Percentiles rank a stretch among this genome's conserved stretches.
phyloP scores from a whole-genome alignment of 192 early-diverging fungal genomes.

The Irineochytrium annulatum region DNA sequence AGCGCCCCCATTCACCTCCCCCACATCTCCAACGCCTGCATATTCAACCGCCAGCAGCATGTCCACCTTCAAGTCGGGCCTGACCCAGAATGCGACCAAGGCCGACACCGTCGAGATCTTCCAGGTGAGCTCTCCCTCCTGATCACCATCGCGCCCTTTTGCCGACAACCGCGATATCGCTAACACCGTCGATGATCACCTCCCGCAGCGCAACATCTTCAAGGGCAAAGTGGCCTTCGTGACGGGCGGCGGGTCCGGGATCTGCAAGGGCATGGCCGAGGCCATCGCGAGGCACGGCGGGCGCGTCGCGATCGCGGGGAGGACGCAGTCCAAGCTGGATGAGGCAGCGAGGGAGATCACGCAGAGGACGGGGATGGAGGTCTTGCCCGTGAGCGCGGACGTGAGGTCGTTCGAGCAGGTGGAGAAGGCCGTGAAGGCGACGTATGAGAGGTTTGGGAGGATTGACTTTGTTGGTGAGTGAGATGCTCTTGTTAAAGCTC shows the following conservation, averaged over 20 bases:
- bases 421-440: constrained; percentile 52
- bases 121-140: no score
- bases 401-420: constrained; percentile 59
- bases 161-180: neutral
- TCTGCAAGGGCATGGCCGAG: constrained; percentile 15
- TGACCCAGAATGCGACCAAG: neutral
- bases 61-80: neutral
- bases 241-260: constrained; percentile 44
- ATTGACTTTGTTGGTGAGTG: constrained; percentile 58
- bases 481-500: neutral
- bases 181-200: neutral
- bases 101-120: neutral
- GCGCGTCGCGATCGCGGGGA: constrained; percentile 55
- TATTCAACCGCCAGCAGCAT: no score
- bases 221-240: constrained; percentile 62
- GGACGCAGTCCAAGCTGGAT: constrained; percentile 65
- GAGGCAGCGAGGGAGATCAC: constrained; percentile 61
- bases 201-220: constrained; percentile 39
- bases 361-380: constrained; percentile 41
- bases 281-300: constrained; percentile 34
- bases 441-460: constrained; percentile 57
- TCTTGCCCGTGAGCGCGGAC: constrained; percentile 53
- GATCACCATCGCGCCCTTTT: no score
- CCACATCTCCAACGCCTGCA: no score
- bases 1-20: no score